Evolutionary conservation across 1,284 basidiomycete species (phyloP).

Genomic region (Malassezia brasiliensis): DNA sequence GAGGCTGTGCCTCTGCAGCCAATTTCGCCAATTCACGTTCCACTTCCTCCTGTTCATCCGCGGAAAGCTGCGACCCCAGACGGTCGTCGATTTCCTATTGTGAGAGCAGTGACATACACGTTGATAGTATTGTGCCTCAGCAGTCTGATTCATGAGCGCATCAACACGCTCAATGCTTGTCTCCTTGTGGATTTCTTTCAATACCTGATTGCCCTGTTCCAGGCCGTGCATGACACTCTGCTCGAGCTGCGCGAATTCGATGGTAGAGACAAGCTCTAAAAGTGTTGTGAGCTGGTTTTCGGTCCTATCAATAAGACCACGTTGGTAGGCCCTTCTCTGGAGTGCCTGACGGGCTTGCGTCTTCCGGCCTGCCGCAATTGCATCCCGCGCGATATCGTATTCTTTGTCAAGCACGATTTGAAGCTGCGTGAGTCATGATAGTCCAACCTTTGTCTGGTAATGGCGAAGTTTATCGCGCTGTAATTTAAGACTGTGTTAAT

Average conservation of each 20-base stretch:
- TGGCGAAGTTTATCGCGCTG: constrained; percentile 90
- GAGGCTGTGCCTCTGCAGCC: not conserved
- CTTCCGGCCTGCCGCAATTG: constrained; percentile 71
- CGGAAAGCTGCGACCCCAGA: constrained; percentile 67
- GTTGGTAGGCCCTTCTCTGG: constrained; percentile 83
- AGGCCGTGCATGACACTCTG: constrained; percentile 83
- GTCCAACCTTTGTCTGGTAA: constrained; percentile 78
- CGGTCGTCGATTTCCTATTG: constrained; percentile 78
- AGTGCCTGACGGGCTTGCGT: constrained; percentile 76
- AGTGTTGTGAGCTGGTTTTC: constrained; percentile 79
- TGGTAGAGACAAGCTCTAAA: constrained; percentile 82
- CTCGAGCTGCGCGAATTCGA: constrained; percentile 91
- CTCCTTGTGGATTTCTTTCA: constrained; percentile 86
- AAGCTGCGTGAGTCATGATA: constrained; percentile 56
- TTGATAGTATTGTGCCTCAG: constrained; percentile 85
- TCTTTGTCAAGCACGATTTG: constrained; percentile 77
- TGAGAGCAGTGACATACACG: constrained; percentile 52
- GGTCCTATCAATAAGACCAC: constrained; percentile 73
- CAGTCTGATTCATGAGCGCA: constrained; percentile 78
- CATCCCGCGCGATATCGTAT: constrained; percentile 73
- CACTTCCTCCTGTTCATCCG: constrained; percentile 88
- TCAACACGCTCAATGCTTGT: constrained; percentile 88
- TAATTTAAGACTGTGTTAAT: constrained; percentile 65
- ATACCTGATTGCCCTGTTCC: constrained; percentile 80
- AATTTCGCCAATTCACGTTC: constrained; percentile 57